Evolutionary conservation across 805 yeast genomes (phyloP), one percentile per base, ranked within the genome.

Genomic region (Kodamaea nitidulidarum): DNA sequence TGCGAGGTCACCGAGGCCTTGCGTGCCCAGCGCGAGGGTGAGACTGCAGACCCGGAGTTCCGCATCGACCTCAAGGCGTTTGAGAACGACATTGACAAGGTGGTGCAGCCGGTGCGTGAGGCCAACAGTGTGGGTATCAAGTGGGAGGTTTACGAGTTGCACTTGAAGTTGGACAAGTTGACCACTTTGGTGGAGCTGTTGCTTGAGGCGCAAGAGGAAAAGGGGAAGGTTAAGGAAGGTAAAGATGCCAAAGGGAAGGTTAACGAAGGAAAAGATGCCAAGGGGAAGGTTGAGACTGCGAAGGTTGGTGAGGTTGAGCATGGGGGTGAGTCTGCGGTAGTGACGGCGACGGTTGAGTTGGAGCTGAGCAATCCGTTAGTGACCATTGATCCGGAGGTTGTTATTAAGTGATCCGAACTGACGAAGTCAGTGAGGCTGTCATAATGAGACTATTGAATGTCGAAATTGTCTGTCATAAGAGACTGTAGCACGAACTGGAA

Each of bases 31-130:
- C 63, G 70, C 22, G 66, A 70, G 20, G 90, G 88, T 1, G 93
- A 85, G 54, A 55, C 56, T 6, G 73, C 68, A 28, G 95, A 87
- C 56, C 86, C 88, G 0, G 77, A 77, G 42, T 84, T 85, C 54
- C 56, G 69, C n/a, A 73, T 75, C 7, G 67, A 73, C 28, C 65
- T 70, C 30, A 48, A 52, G 4, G 51, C 61, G 14, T 87, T 88
- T 80, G 67, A 63, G 15, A 47, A 54, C 10, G 70, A 70, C 18
- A 74, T 85, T 17, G 69, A 70, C 8, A 48, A 56, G 4, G 67
- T 70, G 4, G 75, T 72, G 5, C 86, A 85, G 37, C 85, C 85
- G 2, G 78, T 81, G 4, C 67, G 66, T 17, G 61, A 68, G 38
- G 86, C 85, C 25, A 70, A 65, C 41, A 59, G 61, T 15, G 58